phyloP scores from a whole-genome alignment of 2,329 filamentous ascomycete genomes.

The Diaporthe nobilis region DNA sequence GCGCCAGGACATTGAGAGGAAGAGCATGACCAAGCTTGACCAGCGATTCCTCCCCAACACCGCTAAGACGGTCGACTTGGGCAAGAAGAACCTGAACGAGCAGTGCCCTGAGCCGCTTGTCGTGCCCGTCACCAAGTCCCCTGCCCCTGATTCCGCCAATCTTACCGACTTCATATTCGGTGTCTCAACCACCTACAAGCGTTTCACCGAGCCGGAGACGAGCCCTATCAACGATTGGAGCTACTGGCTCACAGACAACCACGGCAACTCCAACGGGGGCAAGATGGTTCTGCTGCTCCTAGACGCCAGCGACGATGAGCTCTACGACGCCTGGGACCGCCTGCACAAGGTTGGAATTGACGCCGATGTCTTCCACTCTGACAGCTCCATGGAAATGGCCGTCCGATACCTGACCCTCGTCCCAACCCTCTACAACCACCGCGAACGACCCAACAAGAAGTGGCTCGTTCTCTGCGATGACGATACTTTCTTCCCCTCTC shows the following conservation, averaged over 20 bases:
- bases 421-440: slow-evolving; percentile 67
- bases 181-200: slow-evolving; percentile 70
- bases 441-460: slow-evolving; percentile 62
- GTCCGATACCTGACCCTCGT: slow-evolving; percentile 70
- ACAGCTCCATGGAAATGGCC: slow-evolving; percentile 69
- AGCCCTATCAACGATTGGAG: slow-evolving; percentile 71
- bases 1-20: slow-evolving; percentile 63
- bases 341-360: slow-evolving; percentile 66
- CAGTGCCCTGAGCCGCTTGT: slow-evolving; percentile 65
- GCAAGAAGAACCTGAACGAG: slow-evolving; percentile 57
- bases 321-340: slow-evolving; percentile 62
- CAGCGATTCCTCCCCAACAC: slow-evolving; percentile 62
- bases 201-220: slow-evolving; percentile 66
- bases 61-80: slow-evolving; percentile 64
- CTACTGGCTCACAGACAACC: slow-evolving; percentile 71
- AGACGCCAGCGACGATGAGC: slow-evolving; percentile 65
- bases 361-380: slow-evolving; percentile 69
- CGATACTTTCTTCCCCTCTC: slow-evolving; percentile 75
- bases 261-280: slow-evolving; percentile 68
- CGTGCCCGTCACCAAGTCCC: slow-evolving; percentile 65
- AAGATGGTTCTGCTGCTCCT: slow-evolving; percentile 69
- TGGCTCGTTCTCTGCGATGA: slow-evolving; percentile 76
- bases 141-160: slow-evolving; percentile 65
- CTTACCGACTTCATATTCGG: slow-evolving; percentile 72
- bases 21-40: slow-evolving; percentile 65